phyloP scores from a whole-genome alignment of 2,329 filamentous ascomycete species.

The Dactylellina leptospora region DNA sequence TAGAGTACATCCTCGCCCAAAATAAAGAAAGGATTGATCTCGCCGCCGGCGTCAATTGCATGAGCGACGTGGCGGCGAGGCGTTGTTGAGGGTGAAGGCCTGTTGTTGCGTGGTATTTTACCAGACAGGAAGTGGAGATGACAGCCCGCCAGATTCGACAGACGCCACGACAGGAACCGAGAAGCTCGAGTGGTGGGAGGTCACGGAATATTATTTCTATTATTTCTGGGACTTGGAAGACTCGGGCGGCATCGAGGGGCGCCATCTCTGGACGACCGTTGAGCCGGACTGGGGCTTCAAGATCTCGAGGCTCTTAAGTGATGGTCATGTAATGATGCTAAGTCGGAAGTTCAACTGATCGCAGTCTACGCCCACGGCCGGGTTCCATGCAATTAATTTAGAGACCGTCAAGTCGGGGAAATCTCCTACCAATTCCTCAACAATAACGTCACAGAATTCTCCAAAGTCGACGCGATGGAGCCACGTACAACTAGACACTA shows the following conservation, averaged over 20 bases:
- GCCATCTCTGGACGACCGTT: not conserved
- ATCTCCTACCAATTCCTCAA: too few species aligned
- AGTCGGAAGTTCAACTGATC: too few species aligned
- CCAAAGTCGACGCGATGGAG: too few species aligned
- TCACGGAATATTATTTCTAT: slow-evolving; percentile 7
- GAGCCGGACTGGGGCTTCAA: too few species aligned
- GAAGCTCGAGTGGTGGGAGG: slow-evolving; percentile 12
- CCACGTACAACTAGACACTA: too few species aligned
- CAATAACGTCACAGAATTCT: too few species aligned
- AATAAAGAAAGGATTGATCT: slow-evolving; percentile 9
- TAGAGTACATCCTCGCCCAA: slow-evolving; percentile 2
- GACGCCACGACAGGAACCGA: slow-evolving; percentile 15
- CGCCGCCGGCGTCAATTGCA: slow-evolving; percentile 12
- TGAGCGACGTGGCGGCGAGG: not conserved
- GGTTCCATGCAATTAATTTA: too few species aligned
- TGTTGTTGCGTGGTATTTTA: slow-evolving; percentile 20
- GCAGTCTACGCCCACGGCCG: too few species aligned
- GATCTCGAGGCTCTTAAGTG: too few species aligned
- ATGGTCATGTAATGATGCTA: too few species aligned
- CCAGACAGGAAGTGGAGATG: slow-evolving; percentile 8
- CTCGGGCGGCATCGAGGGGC: not conserved
- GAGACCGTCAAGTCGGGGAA: too few species aligned
- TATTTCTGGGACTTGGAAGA: slow-evolving; percentile 28
- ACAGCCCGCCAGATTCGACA: slow-evolving; percentile 15
- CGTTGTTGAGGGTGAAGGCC: slow-evolving; percentile 3